These are phyloP conservation scores for Kernera saxatilis DNA, from an alignment of 345 rosid genomes.

Conservation along the genomic window DNA sequence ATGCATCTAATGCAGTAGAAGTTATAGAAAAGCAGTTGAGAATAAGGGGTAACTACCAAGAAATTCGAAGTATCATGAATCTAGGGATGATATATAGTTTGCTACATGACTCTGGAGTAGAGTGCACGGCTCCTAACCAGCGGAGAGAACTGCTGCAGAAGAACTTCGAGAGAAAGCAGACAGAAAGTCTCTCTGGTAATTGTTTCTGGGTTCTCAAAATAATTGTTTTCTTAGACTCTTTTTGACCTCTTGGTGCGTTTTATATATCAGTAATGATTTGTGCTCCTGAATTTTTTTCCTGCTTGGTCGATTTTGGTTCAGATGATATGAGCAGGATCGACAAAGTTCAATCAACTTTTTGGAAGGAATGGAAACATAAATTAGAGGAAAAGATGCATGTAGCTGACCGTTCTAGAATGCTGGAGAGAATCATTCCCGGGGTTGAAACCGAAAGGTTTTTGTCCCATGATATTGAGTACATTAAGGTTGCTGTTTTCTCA, in stretches of 20 bases:
- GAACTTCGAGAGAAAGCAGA: constrained; percentile 66
- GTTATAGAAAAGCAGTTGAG: constrained; percentile 88
- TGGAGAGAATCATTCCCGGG: constrained; percentile 84
- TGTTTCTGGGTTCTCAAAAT: neutral
- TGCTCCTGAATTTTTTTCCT: constrained; percentile 1
- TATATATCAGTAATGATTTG: neutral
- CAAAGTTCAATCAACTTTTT: constrained; percentile 77
- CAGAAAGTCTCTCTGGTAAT: constrained; percentile 59
- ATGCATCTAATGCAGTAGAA: constrained; percentile 83
- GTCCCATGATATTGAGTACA: constrained; percentile 65
- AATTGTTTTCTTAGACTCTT: neutral
- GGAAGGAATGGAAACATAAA: constrained; percentile 95
- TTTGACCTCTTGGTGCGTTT: constrained; percentile 6
- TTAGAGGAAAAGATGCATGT: constrained; percentile 73
- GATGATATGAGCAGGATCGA: constrained; percentile 78
- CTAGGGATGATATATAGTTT: constrained; percentile 83
- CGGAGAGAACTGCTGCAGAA: constrained; percentile 67
- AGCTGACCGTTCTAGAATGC: constrained; percentile 72
- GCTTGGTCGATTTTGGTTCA: constrained; percentile 30
- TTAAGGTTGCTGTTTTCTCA: constrained; percentile 48
- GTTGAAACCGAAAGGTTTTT: constrained; percentile 78
- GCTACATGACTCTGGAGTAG: constrained; percentile 74
- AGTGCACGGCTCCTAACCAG: constrained; percentile 63
- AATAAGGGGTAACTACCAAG: constrained; percentile 65
- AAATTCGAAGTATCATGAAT: constrained; percentile 86